Conservation (phyloP, 768 basidiomycete genomes). For the Calocybe indica region DNA sequence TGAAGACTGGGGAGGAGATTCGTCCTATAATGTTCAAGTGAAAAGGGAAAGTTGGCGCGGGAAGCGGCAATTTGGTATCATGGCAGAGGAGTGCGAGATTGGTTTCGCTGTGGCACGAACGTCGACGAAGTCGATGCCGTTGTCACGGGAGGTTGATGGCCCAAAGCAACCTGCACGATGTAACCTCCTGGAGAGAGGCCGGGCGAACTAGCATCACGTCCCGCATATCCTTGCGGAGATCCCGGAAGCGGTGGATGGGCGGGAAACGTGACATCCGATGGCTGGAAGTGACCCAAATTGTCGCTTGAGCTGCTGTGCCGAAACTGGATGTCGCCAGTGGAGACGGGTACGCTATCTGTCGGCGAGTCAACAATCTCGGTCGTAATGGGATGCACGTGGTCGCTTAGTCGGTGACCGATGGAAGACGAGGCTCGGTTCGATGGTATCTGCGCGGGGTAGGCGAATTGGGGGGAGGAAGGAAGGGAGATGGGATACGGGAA, state of each 20-base stretch:
- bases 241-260: slow-evolving; percentile 33
- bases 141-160: slow-evolving; percentile 11
- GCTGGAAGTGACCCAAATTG: slow-evolving; percentile 9
- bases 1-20: no score
- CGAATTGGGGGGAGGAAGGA: slow-evolving; percentile 30
- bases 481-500: slow-evolving; percentile 45
- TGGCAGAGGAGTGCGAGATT: no score
- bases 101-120: no score
- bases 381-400: background rate
- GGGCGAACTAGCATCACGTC: slow-evolving; percentile 3
- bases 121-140: no score
- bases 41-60: no score
- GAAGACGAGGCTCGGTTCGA: background rate
- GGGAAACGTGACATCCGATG: slow-evolving; percentile 23
- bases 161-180: slow-evolving; percentile 23
- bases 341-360: slow-evolving; percentile 50
- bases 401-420: background rate
- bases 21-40: no score
- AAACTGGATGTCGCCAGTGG: slow-evolving; percentile 49
- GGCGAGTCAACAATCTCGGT: slow-evolving; percentile 36
- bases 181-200: slow-evolving; percentile 12
- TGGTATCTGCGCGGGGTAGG: no score
- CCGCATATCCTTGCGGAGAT: background rate
- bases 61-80: no score
- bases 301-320: slow-evolving; percentile 33